phyloP scores from a whole-genome alignment of 371 early-diverging fungal species.

The Circinella minor region DNA sequence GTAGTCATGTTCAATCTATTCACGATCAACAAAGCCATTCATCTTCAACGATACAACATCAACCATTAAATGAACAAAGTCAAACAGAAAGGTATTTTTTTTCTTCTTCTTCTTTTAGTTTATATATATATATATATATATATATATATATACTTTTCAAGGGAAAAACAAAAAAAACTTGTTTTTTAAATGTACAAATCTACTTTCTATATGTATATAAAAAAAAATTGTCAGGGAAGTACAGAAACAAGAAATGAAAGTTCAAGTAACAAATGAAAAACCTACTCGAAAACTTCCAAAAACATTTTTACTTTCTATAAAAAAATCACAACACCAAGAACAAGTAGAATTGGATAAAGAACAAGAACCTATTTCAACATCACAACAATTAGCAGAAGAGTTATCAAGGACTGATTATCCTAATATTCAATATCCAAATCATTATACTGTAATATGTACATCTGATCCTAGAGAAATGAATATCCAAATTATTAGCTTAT shows the following conservation, averaged over 20 bases:
- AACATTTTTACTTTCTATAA: background rate
- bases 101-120: background rate
- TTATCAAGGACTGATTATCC: background rate
- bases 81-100: background rate
- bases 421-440: constrained; percentile 18
- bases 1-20: background rate
- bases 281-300: background rate
- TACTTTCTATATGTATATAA: background rate
- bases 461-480: constrained; percentile 18
- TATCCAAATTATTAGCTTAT: background rate
- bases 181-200: background rate
- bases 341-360: too few relatives aligned
- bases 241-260: background rate
- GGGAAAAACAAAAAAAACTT: background rate
- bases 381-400: background rate
- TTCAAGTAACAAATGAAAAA: background rate
- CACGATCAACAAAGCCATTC: background rate
- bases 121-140: too few relatives aligned
- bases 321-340: background rate
- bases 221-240: background rate
- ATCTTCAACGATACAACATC: background rate
- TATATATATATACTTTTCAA: too few relatives aligned
- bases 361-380: background rate
- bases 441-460: constrained; percentile 29
- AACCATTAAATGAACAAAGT: background rate